phyloP scores from a whole-genome alignment of 1,284 basidiomycete species.

The Pterula multifida region DNA sequence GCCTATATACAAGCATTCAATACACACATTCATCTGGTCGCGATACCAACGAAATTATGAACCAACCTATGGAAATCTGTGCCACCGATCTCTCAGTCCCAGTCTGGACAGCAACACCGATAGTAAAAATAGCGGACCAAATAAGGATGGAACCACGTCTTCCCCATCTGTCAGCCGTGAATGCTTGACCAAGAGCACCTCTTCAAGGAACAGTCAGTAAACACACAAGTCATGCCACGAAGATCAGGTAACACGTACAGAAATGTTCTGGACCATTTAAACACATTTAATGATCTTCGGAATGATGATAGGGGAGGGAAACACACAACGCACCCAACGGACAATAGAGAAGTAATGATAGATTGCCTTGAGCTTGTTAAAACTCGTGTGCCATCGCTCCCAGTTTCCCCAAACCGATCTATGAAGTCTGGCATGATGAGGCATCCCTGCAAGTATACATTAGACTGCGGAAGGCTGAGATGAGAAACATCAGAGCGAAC shows the following conservation, averaged over 20 bases:
- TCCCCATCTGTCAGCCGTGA: conserved; percentile 66
- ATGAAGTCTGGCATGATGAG: conserved; percentile 74
- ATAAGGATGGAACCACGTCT: conserved; percentile 62
- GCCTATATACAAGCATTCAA: neutral
- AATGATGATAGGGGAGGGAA: neutral
- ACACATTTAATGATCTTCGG: neutral
- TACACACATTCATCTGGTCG: too few relatives aligned
- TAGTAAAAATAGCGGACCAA: conserved; percentile 66
- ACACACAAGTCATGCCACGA: neutral
- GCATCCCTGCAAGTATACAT: conserved; percentile 40
- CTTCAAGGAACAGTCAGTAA: conserved; percentile 17
- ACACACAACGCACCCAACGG: conserved; percentile 61
- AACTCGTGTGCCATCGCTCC: conserved; percentile 34
- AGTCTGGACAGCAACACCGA: conserved; percentile 63
- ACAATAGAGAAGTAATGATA: conserved; percentile 70
- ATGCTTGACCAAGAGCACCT: conserved; percentile 62
- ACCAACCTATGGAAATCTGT: conserved; percentile 61
- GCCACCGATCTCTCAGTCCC: conserved; percentile 45
- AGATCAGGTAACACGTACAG: conserved; percentile 28
- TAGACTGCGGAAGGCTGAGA: conserved; percentile 1
- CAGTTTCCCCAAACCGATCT: conserved; percentile 47
- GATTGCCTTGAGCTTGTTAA: conserved; percentile 55
- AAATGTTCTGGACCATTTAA: conserved; percentile 35
- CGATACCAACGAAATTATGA: too few relatives aligned
- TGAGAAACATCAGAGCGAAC: conserved; percentile 15